These are phyloP conservation scores for Madurella fahalii DNA, from an alignment of 2,329 filamentous ascomycete species.

Conservation along the genomic window DNA sequence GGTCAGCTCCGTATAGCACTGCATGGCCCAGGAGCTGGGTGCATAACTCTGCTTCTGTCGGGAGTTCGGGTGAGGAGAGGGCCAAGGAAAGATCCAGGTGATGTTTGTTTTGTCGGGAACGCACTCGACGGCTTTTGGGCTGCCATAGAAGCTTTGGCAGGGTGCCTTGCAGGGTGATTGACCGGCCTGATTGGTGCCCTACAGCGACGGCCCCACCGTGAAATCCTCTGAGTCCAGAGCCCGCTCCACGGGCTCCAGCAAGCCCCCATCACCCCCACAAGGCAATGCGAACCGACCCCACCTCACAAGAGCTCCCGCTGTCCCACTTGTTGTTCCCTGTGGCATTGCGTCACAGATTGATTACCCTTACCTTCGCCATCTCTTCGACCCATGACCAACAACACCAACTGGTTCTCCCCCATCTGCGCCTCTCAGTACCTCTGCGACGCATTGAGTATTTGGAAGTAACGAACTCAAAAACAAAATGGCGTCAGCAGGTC, in stretches of 20 bases:
- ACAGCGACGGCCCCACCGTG: no score
- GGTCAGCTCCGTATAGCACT: constrained; percentile 95
- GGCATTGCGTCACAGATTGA: constrained; percentile 25
- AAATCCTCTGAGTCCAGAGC: no score
- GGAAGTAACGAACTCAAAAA: neutral
- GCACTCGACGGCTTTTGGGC: neutral
- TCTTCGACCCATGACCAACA: neutral
- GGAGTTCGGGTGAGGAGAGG: neutral
- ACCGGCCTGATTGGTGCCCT: no score
- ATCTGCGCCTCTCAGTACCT: neutral
- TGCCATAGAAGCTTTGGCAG: neutral
- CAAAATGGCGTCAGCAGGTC: constrained; percentile 40
- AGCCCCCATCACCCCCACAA: no score
- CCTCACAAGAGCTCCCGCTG: neutral
- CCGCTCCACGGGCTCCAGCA: no score
- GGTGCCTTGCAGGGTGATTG: no score
- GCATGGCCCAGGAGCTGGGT: constrained; percentile 55
- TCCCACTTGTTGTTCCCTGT: constrained; percentile 12
- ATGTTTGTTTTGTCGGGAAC: neutral
- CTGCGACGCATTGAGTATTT: neutral
- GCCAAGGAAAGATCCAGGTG: neutral
- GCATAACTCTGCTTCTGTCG: constrained; percentile 24
- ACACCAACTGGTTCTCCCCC: neutral
- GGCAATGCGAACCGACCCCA: no score
- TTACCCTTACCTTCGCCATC: neutral